These are phyloP conservation scores for Hypomyces rosellus DNA, from an alignment of 2,329 filamentous ascomycete genomes.

Conservation along the genomic window DNA sequence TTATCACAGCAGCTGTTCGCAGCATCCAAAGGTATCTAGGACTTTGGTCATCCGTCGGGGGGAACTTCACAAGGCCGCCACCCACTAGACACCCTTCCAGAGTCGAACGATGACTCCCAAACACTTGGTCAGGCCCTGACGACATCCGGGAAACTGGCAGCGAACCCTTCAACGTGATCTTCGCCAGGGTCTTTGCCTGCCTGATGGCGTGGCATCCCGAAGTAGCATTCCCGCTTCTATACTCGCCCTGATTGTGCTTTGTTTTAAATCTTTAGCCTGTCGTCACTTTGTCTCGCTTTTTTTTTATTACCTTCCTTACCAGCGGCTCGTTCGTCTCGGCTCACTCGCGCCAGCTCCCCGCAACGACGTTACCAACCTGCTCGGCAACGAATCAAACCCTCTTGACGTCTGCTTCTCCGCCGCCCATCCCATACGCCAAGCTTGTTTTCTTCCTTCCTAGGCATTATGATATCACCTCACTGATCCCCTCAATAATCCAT, in stretches of 20 bases:
- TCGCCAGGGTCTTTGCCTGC: neutral
- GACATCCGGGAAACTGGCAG: conserved; percentile 6
- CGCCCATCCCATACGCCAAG: no score
- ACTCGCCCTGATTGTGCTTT: neutral
- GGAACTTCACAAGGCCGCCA: neutral
- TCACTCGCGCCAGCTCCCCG: no score
- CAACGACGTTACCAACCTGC: neutral
- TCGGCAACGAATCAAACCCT: neutral
- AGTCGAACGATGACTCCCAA: conserved; percentile 1
- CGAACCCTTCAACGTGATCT: conserved; percentile 10
- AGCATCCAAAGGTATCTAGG: neutral
- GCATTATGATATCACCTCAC: conserved; percentile 18
- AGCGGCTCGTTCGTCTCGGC: conserved; percentile 4
- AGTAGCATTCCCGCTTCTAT: neutral
- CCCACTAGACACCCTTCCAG: neutral
- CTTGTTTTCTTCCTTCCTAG: neutral
- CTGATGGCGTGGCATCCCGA: conserved; percentile 2
- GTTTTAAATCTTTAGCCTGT: neutral
- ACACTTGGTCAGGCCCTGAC: conserved; percentile 7
- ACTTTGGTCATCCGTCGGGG: neutral
- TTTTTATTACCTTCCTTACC: neutral
- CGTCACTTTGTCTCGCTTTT: conserved; percentile 10
- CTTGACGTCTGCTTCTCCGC: neutral
- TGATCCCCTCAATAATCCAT: neutral
- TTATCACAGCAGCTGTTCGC: neutral